phyloP scores from a whole-genome alignment of 352 stramenopile species.

The Phytophthora ramorum region DNA sequence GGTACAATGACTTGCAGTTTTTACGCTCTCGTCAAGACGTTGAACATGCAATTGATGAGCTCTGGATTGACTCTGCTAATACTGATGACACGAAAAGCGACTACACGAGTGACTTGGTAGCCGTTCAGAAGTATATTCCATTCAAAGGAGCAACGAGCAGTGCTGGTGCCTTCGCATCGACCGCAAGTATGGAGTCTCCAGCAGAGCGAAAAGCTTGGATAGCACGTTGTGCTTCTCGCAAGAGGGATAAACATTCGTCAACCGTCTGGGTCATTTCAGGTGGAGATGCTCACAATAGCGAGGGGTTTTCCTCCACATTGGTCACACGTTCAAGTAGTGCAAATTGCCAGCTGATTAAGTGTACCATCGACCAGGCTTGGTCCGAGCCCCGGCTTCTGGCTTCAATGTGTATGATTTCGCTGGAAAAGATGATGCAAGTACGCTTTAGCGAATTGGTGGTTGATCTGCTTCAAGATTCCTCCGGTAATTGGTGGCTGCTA shows the following conservation, averaged over 20 bases:
- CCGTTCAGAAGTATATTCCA: slow-evolving; percentile 59
- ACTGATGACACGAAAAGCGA: neutral
- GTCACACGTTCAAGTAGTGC: slow-evolving; percentile 31
- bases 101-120: slow-evolving; percentile 11
- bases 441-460: slow-evolving; percentile 58
- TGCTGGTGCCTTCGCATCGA: neutral
- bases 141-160: slow-evolving; percentile 41
- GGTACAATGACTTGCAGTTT: slow-evolving; percentile 20
- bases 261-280: slow-evolving; percentile 68
- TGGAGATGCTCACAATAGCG: slow-evolving; percentile 11
- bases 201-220: slow-evolving; percentile 56
- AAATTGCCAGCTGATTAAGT: slow-evolving; percentile 70
- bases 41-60: slow-evolving; percentile 22
- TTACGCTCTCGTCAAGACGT: slow-evolving; percentile 30
- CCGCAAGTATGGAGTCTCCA: neutral
- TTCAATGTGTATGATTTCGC: slow-evolving; percentile 34
- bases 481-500: slow-evolving; percentile 68
- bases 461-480: slow-evolving; percentile 61
- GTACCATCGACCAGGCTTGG: slow-evolving; percentile 60
- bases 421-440: slow-evolving; percentile 50
- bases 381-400: slow-evolving; percentile 46
- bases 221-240: slow-evolving; percentile 55
- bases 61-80: slow-evolving; percentile 14
- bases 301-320: neutral
- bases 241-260: slow-evolving; percentile 53